Evolutionary conservation across 2,329 filamentous ascomycete genomes (phyloP), one percentile per base, ranked within the genome.

Genomic region (Helotiales sp.): DNA sequence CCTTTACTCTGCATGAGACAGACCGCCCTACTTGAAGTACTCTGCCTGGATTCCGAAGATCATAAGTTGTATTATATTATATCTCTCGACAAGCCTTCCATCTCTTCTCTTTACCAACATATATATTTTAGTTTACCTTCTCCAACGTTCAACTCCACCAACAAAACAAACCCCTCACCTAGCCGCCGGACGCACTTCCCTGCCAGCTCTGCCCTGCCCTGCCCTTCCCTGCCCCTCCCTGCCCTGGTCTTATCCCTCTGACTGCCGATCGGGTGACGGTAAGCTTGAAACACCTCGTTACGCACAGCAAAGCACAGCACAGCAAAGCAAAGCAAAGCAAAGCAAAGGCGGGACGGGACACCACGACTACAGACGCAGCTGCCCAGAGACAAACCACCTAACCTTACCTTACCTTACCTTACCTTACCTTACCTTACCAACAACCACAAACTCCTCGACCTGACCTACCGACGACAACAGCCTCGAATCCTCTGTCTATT

Each of bases 241-340:
- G 40, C 40, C 40, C 40, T 45, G 40, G 40, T 45, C 40, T 45
- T 20, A 45, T 45, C 26, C 49, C 24, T 52, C 24, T 28, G 22
- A 61, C 62, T 61, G 64, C 62, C 59, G 59, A 63, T 65, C 68
- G n/a, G 61, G 66, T 68, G 69, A 68, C 69, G 64, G 63, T 45
- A 68, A 67, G 62, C 62, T 70, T 69, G 66, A 69, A 69, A 70
- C 69, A 58, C 47, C 55, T 52, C n/a, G 54, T 50, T 62, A 28
- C 60, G 60, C 45, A 52, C 11, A 45, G 49, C 32, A 28, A 22
- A 8, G 37, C 40, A 45, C 40, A 20, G 40, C 7, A n/a, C n/a
- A n/a, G 60, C 45, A 52, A 5, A 45, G 49, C 32, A 28, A 22
- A 8, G 37, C 40, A 45, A 17, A 20, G 40, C 7, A n/a, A n/a